Conservation (phyloP, 768 basidiomycete species). For the Exsudoporus frostii region DNA sequence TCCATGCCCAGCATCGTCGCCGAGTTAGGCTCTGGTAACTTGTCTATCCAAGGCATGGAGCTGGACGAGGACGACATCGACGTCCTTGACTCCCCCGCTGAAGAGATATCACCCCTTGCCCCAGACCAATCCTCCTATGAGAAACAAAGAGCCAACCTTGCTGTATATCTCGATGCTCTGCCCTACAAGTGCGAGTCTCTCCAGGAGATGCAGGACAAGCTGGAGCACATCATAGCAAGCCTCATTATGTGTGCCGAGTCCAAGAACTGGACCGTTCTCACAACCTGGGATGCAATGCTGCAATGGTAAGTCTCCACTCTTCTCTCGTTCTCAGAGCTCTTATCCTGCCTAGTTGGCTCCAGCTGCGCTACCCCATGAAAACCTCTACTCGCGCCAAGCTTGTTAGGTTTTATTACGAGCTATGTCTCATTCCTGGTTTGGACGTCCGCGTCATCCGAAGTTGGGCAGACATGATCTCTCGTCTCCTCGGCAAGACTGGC, state of each 20-base stretch:
- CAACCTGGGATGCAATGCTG: constrained; percentile 76
- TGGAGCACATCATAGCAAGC: constrained; percentile 67
- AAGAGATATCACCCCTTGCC: constrained; percentile 23
- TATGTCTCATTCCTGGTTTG: constrained; percentile 73
- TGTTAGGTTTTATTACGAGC: constrained; percentile 70
- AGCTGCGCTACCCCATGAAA: constrained; percentile 76
- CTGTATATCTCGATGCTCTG: constrained; percentile 61
- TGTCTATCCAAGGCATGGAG: constrained; percentile 23
- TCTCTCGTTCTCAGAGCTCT: background rate
- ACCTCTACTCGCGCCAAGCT: constrained; percentile 69
- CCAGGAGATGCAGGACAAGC: constrained; percentile 66
- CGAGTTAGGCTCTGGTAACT: constrained; percentile 21
- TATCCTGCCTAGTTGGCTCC: constrained; percentile 59
- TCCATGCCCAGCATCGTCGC: constrained; percentile 22
- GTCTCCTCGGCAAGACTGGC: constrained; percentile 65
- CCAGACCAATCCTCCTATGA: constrained; percentile 44
- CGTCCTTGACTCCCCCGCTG: constrained; percentile 40
- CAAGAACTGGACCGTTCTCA: constrained; percentile 70
- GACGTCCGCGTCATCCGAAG: constrained; percentile 67
- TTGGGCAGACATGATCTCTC: constrained; percentile 78
- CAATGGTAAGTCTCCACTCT: constrained; percentile 56
- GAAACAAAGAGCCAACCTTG: constrained; percentile 57
- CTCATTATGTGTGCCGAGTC: constrained; percentile 68
- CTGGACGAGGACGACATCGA: constrained; percentile 63
- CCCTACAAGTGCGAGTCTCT: constrained; percentile 73